Base-by-base conservation (phyloP, 306 rosid genomes). In the Carpinus fangiana region DNA sequence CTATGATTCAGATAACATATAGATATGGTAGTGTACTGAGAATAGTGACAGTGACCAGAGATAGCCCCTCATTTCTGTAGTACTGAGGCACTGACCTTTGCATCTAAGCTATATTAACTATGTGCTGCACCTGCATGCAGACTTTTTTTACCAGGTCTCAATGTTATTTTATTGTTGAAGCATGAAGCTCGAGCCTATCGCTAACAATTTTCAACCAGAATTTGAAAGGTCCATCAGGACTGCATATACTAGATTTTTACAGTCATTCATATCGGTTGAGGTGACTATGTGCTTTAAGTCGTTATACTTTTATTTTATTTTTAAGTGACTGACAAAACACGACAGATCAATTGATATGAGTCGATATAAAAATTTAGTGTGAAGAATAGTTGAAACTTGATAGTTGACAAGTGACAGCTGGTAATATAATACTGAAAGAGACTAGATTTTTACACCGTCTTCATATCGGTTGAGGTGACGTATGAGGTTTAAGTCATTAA, bases 31-130 rank as follows among this genome's bases (percentile, higher is more conserved):
- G n/a, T 55, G 75, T 10, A 57, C 41, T 26, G 70, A 46, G 70
- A 46, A 6, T 18, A 56, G 57, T 46, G 81, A 78, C 71, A 57
- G 52, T 70, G 81, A 70, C 81, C 38, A 20, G 51, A 70, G 76
- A 70, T 70, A 28, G 66, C 50, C 76, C 60, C 68, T 43, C 51
- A 18, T 46, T 66, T 64, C 60, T 12, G 4, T 36, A 20, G 18
- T 20, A 17, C 43, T 28, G 14, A 66, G 6, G 13, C 23, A 38
- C 72, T 66, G 72, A 38, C 48, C 34, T 31, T 14, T 12, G 14
- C 28, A 8, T 43, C 51, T 66, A 34, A 34, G 70, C 16, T 18
- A 38, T 18, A 66, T 36, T 66, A 14, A 31, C 13, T 66, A 17
- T 17, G 28, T 66, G 21, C 50, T 17, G 47, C n/a, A 8, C 3